Percentiles rank a stretch among this genome's conserved stretches.
Conservation (phyloP, 164 flowering plant species). For the Taxillus chinensis region DNA sequence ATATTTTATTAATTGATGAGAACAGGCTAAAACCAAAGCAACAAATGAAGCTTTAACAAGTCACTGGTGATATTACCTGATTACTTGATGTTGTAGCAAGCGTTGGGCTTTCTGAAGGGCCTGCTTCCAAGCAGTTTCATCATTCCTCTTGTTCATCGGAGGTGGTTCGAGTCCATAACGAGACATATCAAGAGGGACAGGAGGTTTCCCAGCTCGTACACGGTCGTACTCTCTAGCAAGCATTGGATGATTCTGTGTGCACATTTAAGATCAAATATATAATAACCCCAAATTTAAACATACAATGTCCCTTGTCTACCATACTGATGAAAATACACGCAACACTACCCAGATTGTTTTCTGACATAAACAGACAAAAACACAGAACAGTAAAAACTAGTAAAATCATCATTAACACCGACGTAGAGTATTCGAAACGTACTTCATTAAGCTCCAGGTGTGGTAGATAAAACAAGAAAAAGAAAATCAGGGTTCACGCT, state of each 20-base stretch:
- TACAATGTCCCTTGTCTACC: too few species aligned
- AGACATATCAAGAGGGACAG: conserved; percentile 54
- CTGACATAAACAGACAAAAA: too few species aligned
- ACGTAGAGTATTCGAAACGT: too few species aligned
- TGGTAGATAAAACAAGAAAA: too few species aligned
- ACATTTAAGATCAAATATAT: conserved; percentile 7
- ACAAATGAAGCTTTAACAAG: background rate
- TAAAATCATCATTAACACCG: too few species aligned
- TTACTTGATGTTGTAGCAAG: conserved; percentile 68
- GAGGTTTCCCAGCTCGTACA: conserved; percentile 84
- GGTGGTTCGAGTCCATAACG: conserved; percentile 70
- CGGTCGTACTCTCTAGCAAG: conserved; percentile 93
- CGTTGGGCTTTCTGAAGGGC: conserved; percentile 77
- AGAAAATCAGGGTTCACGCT: too few species aligned
- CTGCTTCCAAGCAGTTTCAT: conserved; percentile 76
- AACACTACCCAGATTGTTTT: too few species aligned
- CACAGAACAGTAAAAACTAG: too few species aligned
- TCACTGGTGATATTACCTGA: conserved; percentile 35
- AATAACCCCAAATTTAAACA: background rate
- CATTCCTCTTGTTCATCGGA: conserved; percentile 50
- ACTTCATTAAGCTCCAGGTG: too few species aligned
- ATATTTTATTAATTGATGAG: too few species aligned
- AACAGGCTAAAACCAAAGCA: background rate
- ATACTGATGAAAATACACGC: too few species aligned
- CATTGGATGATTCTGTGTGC: conserved; percentile 74